Conservation (phyloP, 2,329 filamentous ascomycete species). For the Pseudocercospora pini-densiflorae region DNA sequence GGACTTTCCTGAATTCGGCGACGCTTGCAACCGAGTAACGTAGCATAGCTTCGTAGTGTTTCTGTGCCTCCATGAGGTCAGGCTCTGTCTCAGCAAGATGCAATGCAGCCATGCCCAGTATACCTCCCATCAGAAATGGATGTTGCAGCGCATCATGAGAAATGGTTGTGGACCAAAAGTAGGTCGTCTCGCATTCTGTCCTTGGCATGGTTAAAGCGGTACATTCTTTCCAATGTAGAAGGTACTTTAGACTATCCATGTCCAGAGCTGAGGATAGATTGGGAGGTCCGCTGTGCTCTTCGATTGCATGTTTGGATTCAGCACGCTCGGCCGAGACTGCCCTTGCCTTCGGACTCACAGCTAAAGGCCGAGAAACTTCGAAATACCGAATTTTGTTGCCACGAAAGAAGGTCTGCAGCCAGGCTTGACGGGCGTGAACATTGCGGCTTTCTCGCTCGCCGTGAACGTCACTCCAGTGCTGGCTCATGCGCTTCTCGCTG, state of each 20-base stretch:
- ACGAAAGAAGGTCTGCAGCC: slow-evolving; percentile 30
- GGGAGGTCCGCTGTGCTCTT: neutral
- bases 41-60: slow-evolving; percentile 16
- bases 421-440: slow-evolving; percentile 21
- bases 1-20: slow-evolving; percentile 17
- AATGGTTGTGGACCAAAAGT: slow-evolving; percentile 16
- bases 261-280: slow-evolving; percentile 4
- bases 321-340: neutral
- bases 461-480: slow-evolving; percentile 26
- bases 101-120: slow-evolving; percentile 18
- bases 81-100: slow-evolving; percentile 10
- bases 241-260: slow-evolving; percentile 20
- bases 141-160: slow-evolving; percentile 19
- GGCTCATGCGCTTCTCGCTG: slow-evolving; percentile 26
- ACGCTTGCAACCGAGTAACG: slow-evolving; percentile 18
- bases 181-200: slow-evolving; percentile 12
- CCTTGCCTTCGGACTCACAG: slow-evolving; percentile 9
- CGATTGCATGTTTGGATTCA: neutral
- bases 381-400: slow-evolving; percentile 30
- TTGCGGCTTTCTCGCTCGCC: slow-evolving; percentile 26
- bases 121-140: slow-evolving; percentile 23
- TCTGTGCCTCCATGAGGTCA: slow-evolving; percentile 5
- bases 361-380: slow-evolving; percentile 21
- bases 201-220: slow-evolving; percentile 12
- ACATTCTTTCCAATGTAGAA: slow-evolving; percentile 15